A percentile compares a stretch with the other conserved stretches of the same genome.
Conservation (phyloP, 129 eudicot species). For the Ambrosia trifida region DNA sequence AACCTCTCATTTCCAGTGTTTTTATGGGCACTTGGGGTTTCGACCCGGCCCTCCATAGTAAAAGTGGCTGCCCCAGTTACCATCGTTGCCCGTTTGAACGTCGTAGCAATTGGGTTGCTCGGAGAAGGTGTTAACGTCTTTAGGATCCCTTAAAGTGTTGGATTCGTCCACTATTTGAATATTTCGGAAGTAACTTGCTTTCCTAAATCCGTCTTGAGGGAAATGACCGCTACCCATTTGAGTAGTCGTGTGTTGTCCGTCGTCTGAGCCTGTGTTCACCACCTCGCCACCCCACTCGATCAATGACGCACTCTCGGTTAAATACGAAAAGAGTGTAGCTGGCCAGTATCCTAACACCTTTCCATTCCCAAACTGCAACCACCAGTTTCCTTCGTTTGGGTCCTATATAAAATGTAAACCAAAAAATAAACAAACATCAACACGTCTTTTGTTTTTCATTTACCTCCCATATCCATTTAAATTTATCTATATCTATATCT, state of each 20-base stretch:
- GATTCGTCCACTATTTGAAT: slow-evolving; percentile 70
- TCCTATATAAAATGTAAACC: slow-evolving; percentile 42
- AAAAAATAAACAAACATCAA: neutral
- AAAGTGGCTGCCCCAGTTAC: slow-evolving; percentile 67
- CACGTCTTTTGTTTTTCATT: no score
- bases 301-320: slow-evolving; percentile 62
- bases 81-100: slow-evolving; percentile 52
- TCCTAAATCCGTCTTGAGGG: slow-evolving; percentile 72
- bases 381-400: slow-evolving; percentile 84
- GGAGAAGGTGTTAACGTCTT: slow-evolving; percentile 55
- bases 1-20: neutral
- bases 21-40: slow-evolving; percentile 59
- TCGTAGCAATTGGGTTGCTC: slow-evolving; percentile 73
- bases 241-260: slow-evolving; percentile 79
- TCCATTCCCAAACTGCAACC: slow-evolving; percentile 85
- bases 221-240: slow-evolving; percentile 97
- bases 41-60: slow-evolving; percentile 93
- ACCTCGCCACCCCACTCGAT: slow-evolving; percentile 95
- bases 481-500: no score
- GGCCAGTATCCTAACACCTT: slow-evolving; percentile 90
- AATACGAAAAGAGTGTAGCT: slow-evolving; percentile 54
- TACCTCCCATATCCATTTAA: no score
- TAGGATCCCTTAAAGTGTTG: slow-evolving; percentile 58
- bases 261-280: slow-evolving; percentile 70
- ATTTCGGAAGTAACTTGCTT: slow-evolving; percentile 66